Percentiles rank a stretch among this genome's conserved stretches.
Conservation (phyloP, 2,329 filamentous ascomycete species). For the Pyrenochaeta sp. region DNA sequence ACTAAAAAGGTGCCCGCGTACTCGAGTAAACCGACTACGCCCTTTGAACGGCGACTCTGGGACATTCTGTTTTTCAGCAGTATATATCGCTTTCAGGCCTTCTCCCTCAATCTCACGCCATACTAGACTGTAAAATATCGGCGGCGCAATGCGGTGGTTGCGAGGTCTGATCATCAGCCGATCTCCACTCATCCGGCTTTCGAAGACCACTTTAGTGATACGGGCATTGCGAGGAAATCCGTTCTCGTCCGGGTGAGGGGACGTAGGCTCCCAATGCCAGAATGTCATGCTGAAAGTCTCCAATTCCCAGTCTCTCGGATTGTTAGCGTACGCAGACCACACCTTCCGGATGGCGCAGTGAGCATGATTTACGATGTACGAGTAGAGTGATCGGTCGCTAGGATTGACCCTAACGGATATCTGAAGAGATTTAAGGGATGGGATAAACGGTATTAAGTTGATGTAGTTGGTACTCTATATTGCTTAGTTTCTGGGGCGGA, state of each 20-base stretch:
- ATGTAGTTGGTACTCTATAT: neutral
- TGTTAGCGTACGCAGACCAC: constrained; percentile 7
- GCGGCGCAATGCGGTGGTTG: neutral
- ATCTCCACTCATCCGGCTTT: neutral
- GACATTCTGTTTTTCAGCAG: neutral
- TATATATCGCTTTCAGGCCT: neutral
- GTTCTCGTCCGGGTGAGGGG: neutral
- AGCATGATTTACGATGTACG: constrained; percentile 11
- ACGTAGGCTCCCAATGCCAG: constrained; percentile 18
- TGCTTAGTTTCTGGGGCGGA: neutral
- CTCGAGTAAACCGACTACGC: neutral
- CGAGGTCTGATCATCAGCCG: constrained; percentile 3
- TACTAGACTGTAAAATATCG: neutral
- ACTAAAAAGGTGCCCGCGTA: neutral
- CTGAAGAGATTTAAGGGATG: constrained; percentile 2
- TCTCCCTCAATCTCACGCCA: neutral
- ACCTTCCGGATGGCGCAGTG: constrained; percentile 12
- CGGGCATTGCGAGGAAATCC: neutral
- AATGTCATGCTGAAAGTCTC: constrained; percentile 12
- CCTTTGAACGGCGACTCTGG: neutral
- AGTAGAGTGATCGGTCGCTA: neutral
- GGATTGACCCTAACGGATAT: neutral
- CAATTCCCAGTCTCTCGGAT: neutral
- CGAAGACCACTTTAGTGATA: constrained; percentile 3
- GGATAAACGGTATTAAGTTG: constrained; percentile 6